A percentile compares a stretch with the other conserved stretches of the same genome.
phyloP scores from a whole-genome alignment of 345 rosid genomes.

The Syzygium aqueum region DNA sequence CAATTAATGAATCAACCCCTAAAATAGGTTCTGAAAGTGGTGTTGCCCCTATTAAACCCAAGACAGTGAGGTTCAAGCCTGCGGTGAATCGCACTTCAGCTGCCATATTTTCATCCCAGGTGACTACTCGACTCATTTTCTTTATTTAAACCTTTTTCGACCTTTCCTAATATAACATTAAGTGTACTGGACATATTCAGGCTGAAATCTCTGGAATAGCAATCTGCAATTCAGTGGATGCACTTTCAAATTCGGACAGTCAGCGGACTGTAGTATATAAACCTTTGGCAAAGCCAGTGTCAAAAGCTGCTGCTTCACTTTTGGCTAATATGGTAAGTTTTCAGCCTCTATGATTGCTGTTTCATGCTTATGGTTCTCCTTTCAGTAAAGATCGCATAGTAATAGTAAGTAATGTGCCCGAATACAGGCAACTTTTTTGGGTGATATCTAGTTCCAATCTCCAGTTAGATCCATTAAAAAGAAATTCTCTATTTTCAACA shows the following conservation, averaged over 20 bases:
- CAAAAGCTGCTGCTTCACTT: conserved; percentile 61
- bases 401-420: background rate
- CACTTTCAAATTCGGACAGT: conserved; percentile 28
- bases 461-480: background rate
- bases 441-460: background rate
- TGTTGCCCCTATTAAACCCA: conserved; percentile 62
- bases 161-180: background rate
- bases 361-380: background rate
- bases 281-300: conserved; percentile 83
- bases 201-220: conserved; percentile 25
- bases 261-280: conserved; percentile 50
- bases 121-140: conserved; percentile 1
- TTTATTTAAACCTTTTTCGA: background rate
- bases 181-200: conserved; percentile 9
- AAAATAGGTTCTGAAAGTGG: conserved; percentile 24
- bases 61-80: conserved; percentile 59
- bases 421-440: background rate
- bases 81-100: conserved; percentile 21
- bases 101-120: conserved; percentile 36
- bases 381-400: background rate
- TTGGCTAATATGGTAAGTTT: conserved; percentile 75
- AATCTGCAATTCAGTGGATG: conserved; percentile 23
- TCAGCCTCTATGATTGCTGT: background rate
- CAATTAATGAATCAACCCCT: conserved; percentile 35
- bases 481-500: conserved; percentile 7